These are phyloP conservation scores for Leccinum pellstonianum DNA, from an alignment of 768 basidiomycete species.

Conservation along the genomic window DNA sequence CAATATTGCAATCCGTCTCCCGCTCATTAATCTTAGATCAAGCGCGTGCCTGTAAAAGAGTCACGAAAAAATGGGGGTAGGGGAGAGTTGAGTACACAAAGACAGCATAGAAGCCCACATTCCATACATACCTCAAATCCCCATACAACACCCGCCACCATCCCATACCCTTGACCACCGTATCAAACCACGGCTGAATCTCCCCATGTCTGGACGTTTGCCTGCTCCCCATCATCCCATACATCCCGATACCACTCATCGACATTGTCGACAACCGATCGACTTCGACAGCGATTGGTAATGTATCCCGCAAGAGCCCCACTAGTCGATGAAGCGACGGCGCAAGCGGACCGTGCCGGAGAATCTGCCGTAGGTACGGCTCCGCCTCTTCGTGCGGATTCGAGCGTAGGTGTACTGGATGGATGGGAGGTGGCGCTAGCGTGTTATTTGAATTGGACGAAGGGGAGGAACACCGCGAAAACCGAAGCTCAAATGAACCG, in stretches of 20 bases:
- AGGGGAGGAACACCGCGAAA: constrained; percentile 47
- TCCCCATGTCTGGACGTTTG: background rate
- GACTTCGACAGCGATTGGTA: constrained; percentile 74
- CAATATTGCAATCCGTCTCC: constrained; percentile 64
- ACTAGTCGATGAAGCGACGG: constrained; percentile 67
- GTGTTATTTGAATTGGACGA: constrained; percentile 14
- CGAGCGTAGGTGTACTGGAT: constrained; percentile 21
- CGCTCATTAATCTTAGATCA: constrained; percentile 74
- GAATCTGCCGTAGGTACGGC: constrained; percentile 65
- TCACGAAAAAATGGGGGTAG: background rate
- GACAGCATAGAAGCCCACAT: background rate
- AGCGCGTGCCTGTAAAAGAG: constrained; percentile 60
- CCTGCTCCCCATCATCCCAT: constrained; percentile 4
- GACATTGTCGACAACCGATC: constrained; percentile 47
- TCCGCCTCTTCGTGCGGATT: constrained; percentile 84
- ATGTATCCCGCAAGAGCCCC: constrained; percentile 66
- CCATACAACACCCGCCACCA: constrained; percentile 80
- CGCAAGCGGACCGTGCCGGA: constrained; percentile 67
- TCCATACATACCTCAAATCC: constrained; percentile 51
- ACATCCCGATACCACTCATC: constrained; percentile 20
- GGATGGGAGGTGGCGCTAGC: constrained; percentile 33
- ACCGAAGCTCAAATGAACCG: constrained; percentile 71
- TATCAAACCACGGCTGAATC: constrained; percentile 44
- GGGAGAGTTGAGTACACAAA: background rate
- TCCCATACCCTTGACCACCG: constrained; percentile 75